Evolutionary conservation across 2,329 filamentous ascomycete species (phyloP).

Genomic region (Apiospora phragmitis): DNA sequence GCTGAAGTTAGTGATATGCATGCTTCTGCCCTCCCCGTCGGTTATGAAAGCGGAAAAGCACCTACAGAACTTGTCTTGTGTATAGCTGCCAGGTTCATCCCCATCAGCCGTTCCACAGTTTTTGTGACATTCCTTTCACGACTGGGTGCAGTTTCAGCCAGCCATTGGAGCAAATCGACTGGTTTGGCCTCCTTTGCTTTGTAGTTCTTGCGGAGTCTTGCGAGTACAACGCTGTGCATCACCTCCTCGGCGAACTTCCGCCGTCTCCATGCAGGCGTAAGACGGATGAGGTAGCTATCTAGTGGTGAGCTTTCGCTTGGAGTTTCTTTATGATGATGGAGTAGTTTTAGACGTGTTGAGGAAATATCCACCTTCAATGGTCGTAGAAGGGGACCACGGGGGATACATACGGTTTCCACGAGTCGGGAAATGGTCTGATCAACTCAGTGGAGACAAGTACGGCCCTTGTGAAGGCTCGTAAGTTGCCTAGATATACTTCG

Average conservation of each 20-base stretch:
- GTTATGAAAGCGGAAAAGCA: neutral
- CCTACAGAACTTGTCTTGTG: slow-evolving; percentile 4
- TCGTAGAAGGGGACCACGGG: neutral
- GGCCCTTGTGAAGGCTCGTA: slow-evolving; percentile 3
- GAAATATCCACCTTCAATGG: too few species aligned
- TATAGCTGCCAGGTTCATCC: slow-evolving; percentile 11
- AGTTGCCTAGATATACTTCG: neutral
- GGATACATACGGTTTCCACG: neutral
- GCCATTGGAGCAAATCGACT: slow-evolving; percentile 5
- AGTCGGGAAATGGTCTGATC: slow-evolving; percentile 4
- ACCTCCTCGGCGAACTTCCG: slow-evolving; percentile 6
- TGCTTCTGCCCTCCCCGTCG: neutral
- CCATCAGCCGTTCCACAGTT: slow-evolving; percentile 10
- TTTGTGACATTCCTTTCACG: slow-evolving; percentile 4
- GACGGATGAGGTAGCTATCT: neutral
- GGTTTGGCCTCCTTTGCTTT: slow-evolving; percentile 7
- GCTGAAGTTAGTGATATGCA: neutral
- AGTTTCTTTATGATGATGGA: neutral
- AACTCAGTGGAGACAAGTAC: neutral
- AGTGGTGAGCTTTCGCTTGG: neutral
- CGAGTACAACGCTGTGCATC: slow-evolving; percentile 2
- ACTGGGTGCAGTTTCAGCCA: slow-evolving; percentile 7
- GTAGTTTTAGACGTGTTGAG: neutral
- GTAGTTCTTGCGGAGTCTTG: neutral
- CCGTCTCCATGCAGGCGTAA: slow-evolving; percentile 9